Evolutionary conservation across 208 protist species (phyloP).

Genomic region (Acanthamoeba sp.): DNA sequence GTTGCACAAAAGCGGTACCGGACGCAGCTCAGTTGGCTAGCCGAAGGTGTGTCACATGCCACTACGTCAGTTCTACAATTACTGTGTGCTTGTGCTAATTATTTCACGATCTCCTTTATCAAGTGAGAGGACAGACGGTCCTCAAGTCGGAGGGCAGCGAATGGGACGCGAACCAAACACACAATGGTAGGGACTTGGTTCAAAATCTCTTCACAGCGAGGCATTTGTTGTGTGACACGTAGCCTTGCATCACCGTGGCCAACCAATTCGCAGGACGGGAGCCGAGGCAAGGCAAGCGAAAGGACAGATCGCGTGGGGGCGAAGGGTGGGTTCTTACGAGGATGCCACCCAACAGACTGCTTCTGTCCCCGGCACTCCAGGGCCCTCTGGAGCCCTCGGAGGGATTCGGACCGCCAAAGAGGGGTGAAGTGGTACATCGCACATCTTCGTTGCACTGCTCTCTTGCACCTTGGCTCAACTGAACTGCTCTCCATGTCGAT

Average conservation of each 20-base stretch:
- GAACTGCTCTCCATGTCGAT: background rate
- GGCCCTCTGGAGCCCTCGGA: conserved; percentile 48
- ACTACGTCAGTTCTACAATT: too few relatives aligned
- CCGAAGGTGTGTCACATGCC: background rate
- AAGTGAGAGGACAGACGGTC: conserved; percentile 36
- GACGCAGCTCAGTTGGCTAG: conserved; percentile 12
- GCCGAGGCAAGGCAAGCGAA: background rate
- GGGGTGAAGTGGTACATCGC: background rate
- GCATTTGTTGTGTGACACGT: too few relatives aligned
- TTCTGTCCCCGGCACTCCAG: background rate
- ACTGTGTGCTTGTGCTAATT: background rate
- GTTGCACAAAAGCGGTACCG: background rate
- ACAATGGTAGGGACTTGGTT: background rate
- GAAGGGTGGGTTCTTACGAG: conserved; percentile 41
- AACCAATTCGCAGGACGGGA: background rate
- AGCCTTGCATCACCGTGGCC: background rate
- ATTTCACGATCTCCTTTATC: background rate
- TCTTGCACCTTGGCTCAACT: background rate
- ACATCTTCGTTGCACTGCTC: background rate
- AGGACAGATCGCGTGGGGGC: background rate
- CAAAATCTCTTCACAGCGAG: too few relatives aligned
- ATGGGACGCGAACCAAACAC: background rate
- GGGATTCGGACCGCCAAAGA: background rate
- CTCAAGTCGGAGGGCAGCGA: background rate
- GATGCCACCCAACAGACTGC: background rate